Evolutionary conservation across 805 yeast genomes (phyloP).

Genomic region (Pichia insulana): DNA sequence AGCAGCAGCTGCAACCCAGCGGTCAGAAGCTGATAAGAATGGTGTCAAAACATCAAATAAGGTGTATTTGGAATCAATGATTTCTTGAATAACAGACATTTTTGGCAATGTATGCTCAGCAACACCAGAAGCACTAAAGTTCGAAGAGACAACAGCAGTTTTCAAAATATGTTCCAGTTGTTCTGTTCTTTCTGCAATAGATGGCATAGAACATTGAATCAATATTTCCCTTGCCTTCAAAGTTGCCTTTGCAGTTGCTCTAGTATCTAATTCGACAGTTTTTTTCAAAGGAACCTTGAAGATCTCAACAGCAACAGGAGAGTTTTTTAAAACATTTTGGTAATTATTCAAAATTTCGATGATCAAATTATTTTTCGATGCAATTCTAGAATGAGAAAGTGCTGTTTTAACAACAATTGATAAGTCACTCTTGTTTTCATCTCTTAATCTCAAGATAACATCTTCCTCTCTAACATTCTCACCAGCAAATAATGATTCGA

Average conservation of each 20-base stretch:
- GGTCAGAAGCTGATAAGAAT: slow-evolving; percentile 75
- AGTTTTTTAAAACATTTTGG: slow-evolving; percentile 67
- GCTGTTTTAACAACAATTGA: slow-evolving; percentile 62
- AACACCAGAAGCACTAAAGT: slow-evolving; percentile 75
- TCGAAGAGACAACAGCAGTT: slow-evolving; percentile 81
- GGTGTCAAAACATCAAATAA: slow-evolving; percentile 94
- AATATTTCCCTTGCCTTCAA: slow-evolving; percentile 92
- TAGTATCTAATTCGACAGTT: slow-evolving; percentile 81
- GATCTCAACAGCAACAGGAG: slow-evolving; percentile 56
- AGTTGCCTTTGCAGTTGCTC: slow-evolving; percentile 88
- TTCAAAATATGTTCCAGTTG: slow-evolving; percentile 94
- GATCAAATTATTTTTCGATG: slow-evolving; percentile 85
- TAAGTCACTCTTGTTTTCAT: slow-evolving; percentile 72
- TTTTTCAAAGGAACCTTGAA: slow-evolving; percentile 66
- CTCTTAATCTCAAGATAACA: slow-evolving; percentile 79
- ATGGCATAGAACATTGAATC: slow-evolving; percentile 94
- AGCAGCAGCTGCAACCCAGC: slow-evolving; percentile 89
- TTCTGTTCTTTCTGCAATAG: slow-evolving; percentile 91
- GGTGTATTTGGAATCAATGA: slow-evolving; percentile 91
- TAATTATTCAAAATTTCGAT: slow-evolving; percentile 78
- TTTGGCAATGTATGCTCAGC: slow-evolving; percentile 75
- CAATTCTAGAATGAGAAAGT: slow-evolving; percentile 86
- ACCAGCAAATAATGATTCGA: slow-evolving; percentile 74
- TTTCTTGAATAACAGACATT: slow-evolving; percentile 72
- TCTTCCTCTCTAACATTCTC: slow-evolving; percentile 77